Evolutionary conservation across 169 alveolate genomes (phyloP).

Genomic region (Plasmodium yoelii): DNA sequence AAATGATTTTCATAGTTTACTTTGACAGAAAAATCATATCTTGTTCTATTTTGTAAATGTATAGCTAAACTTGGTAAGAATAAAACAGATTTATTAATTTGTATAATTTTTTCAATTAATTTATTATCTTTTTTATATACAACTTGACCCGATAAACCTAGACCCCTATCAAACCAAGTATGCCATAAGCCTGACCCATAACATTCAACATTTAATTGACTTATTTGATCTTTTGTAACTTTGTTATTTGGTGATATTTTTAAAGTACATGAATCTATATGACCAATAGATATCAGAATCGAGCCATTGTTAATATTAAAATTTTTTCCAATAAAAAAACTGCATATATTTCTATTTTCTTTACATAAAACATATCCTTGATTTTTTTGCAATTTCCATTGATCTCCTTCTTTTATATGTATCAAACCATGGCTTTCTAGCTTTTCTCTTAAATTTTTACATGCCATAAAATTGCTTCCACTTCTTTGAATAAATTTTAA

Average conservation of each 20-base stretch:
- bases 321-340: conserved; percentile 57
- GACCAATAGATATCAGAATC: conserved; percentile 62
- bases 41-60: conserved; percentile 88
- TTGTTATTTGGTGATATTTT: conserved; percentile 63
- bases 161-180: conserved; percentile 98
- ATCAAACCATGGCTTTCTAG: conserved; percentile 19
- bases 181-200: conserved; percentile 99
- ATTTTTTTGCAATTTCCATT: conserved; percentile 56
- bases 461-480: conserved; percentile 66
- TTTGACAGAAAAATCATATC: conserved; percentile 84
- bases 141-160: conserved; percentile 96
- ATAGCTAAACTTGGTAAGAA: conserved; percentile 96
- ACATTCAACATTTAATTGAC: conserved; percentile 72
- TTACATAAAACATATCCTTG: conserved; percentile 64
- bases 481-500: conserved; percentile 35
- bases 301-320: conserved; percentile 50
- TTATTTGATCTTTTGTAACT: conserved; percentile 17
- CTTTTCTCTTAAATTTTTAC: conserved; percentile 47
- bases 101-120: conserved; percentile 88
- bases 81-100: conserved; percentile 91
- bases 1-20: conserved; percentile 91
- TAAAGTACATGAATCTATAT: conserved; percentile 49
- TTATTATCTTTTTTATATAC: conserved; percentile 87
- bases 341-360: conserved; percentile 53
- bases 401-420: conserved; percentile 49